Conservation (phyloP, 2,329 filamentous ascomycete species). For the Stemphylium vesicarium region DNA sequence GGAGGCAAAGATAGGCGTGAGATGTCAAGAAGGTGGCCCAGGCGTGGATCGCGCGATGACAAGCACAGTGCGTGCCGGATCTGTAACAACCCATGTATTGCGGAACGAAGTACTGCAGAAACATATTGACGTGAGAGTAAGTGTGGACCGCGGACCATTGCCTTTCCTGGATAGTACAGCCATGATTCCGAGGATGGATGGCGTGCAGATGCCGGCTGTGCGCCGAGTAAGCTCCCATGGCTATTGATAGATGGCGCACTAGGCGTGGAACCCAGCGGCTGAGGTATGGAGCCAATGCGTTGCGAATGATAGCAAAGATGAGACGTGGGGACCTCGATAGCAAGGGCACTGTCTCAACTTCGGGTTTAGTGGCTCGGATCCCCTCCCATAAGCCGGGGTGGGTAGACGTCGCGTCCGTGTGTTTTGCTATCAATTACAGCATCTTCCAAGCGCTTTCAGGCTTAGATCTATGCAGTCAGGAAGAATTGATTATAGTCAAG, state of each 20-base stretch:
- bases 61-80: conserved; percentile 47
- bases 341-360: conserved; percentile 48
- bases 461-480: conserved; percentile 29
- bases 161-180: conserved; percentile 43
- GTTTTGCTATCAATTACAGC: conserved; percentile 45
- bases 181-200: conserved; percentile 45
- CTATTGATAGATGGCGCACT: conserved; percentile 49
- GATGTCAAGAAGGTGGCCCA: conserved; percentile 34
- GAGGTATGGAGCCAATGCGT: conserved; percentile 43
- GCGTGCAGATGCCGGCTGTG: conserved; percentile 43
- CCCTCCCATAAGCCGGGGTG: conserved; percentile 47
- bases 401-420: conserved; percentile 38
- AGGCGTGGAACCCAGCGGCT: conserved; percentile 41
- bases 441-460: conserved; percentile 33
- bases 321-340: conserved; percentile 44
- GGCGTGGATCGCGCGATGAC: conserved; percentile 46
- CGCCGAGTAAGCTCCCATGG: conserved; percentile 46
- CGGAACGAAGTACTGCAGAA: conserved; percentile 50
- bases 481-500: conserved; percentile 29
- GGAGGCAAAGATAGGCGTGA: conserved; percentile 31
- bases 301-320: conserved; percentile 48
- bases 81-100: conserved; percentile 47
- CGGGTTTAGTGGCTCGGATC: conserved; percentile 46
- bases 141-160: conserved; percentile 45
- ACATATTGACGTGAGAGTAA: conserved; percentile 50